Evolutionary conservation across 2,329 filamentous ascomycete genomes (phyloP).

Genomic region (Trichophyton simii): DNA sequence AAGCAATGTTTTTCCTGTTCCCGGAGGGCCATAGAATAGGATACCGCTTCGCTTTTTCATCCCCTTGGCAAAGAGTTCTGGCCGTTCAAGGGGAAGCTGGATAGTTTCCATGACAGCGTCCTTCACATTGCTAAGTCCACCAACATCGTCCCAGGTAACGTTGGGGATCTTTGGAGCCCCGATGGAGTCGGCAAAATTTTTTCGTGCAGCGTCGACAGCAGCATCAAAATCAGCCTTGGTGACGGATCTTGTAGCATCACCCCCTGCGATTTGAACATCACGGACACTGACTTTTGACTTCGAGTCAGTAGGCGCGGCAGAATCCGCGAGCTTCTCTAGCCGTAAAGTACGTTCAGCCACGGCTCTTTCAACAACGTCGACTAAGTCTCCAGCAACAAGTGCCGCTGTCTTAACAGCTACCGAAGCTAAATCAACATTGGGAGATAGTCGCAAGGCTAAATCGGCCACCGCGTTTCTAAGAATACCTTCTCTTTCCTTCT

Average conservation of each 20-base stretch:
- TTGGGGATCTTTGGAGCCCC: conserved; percentile 97
- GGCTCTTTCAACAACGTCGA: conserved; percentile 87
- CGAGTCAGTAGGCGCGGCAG: conserved; percentile 19
- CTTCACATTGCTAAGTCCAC: conserved; percentile 96
- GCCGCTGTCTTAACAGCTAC: conserved; percentile 93
- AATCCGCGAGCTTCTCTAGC: conserved; percentile 55
- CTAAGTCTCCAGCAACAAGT: conserved; percentile 81
- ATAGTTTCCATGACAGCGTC: conserved; percentile 98
- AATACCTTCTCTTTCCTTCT: conserved; percentile 81
- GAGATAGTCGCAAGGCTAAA: conserved; percentile 61
- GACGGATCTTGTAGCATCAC: conserved; percentile 62
- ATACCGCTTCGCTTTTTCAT: conserved; percentile 96
- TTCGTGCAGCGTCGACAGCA: conserved; percentile 89
- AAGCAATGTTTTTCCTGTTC: conserved; percentile 99
- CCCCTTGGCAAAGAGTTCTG: conserved; percentile 99
- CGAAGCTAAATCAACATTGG: conserved; percentile 68
- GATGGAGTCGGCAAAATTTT: conserved; percentile 96
- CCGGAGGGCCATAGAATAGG: conserved; percentile 93
- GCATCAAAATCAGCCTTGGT: conserved; percentile 74
- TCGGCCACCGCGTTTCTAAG: conserved; percentile 66
- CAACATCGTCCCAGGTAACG: conserved; percentile 98
- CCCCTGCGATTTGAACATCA: conserved; percentile 81
- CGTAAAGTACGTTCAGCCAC: conserved; percentile 63
- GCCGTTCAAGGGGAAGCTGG: conserved; percentile 97
- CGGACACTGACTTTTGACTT: conserved; percentile 47